Evolutionary conservation across 2,329 filamentous ascomycete genomes (phyloP).

Genomic region (Plectosphaerella plurivora): DNA sequence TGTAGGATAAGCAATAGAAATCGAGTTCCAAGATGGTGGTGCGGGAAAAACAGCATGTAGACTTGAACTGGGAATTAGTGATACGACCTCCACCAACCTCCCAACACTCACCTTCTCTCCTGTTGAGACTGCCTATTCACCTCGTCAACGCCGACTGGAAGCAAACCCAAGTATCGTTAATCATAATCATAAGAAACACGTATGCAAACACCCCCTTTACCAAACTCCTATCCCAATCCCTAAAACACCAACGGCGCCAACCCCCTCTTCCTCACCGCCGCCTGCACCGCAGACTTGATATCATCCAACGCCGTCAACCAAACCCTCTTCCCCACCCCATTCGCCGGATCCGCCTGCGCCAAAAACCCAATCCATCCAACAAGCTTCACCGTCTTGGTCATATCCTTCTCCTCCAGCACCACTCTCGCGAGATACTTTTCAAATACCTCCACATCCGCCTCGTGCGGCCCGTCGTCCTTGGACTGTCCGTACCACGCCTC

Average conservation of each 20-base stretch:
- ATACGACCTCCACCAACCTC: too few species aligned
- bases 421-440: conserved; percentile 69
- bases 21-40: too few species aligned
- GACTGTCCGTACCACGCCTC: conserved; percentile 74
- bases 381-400: conserved; percentile 68
- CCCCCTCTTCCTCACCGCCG: conserved; percentile 51
- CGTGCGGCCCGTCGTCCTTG: conserved; percentile 68
- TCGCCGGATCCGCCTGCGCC: conserved; percentile 41
- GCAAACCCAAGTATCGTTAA: neutral
- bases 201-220: conserved; percentile 7
- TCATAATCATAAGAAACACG: neutral
- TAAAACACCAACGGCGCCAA: conserved; percentile 50
- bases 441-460: conserved; percentile 71
- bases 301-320: conserved; percentile 42
- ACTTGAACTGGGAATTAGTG: too few species aligned
- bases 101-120: too few species aligned
- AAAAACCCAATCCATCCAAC: conserved; percentile 63
- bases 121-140: too few species aligned
- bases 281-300: conserved; percentile 48
- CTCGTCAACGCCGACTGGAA: too few species aligned
- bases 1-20: too few species aligned
- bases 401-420: conserved; percentile 69
- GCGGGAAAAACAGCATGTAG: too few species aligned
- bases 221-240: neutral
- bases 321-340: conserved; percentile 28